Conservation (phyloP, 441 rosid genomes). For the Daphne laureola region DNA sequence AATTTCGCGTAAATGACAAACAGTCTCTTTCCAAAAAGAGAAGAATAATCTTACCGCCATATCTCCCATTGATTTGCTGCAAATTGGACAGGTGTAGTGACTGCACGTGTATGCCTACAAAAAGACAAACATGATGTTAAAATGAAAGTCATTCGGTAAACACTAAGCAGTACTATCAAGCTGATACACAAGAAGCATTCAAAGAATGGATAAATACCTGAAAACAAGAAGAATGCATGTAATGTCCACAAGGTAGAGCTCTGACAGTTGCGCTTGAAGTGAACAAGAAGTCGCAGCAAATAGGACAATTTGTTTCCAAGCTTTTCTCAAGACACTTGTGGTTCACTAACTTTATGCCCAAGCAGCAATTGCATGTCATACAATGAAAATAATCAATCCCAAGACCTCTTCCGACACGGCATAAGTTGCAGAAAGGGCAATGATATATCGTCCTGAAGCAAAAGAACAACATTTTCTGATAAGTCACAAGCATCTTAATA, state of each 20-base stretch:
- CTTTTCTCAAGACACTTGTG: constrained; percentile 74
- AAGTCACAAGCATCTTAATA: too few species aligned
- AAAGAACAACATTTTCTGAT: neutral
- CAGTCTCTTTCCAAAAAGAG: neutral
- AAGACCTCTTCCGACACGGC: constrained; percentile 74
- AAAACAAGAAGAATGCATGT: constrained; percentile 78
- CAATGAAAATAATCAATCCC: constrained; percentile 74
- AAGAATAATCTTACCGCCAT: constrained; percentile 52
- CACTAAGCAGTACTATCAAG: too few species aligned
- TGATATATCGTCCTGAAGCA: constrained; percentile 55
- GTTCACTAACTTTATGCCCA: constrained; percentile 54
- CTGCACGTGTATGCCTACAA: constrained; percentile 73
- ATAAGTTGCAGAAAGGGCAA: constrained; percentile 74
- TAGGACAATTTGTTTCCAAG: constrained; percentile 72
- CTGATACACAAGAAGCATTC: neutral
- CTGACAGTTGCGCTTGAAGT: constrained; percentile 61
- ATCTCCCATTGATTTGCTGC: constrained; percentile 81
- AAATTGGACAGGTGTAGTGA: constrained; percentile 68
- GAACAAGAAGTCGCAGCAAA: constrained; percentile 66
- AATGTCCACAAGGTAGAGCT: constrained; percentile 81
- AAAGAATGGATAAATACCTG: constrained; percentile 35
- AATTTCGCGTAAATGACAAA: neutral
- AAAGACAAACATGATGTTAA: constrained; percentile 6
- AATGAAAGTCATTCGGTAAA: too few species aligned
- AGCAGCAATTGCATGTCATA: constrained; percentile 78